phyloP scores from a whole-genome alignment of 371 early-diverging fungal genomes.

The Capniomyces stellatus region DNA sequence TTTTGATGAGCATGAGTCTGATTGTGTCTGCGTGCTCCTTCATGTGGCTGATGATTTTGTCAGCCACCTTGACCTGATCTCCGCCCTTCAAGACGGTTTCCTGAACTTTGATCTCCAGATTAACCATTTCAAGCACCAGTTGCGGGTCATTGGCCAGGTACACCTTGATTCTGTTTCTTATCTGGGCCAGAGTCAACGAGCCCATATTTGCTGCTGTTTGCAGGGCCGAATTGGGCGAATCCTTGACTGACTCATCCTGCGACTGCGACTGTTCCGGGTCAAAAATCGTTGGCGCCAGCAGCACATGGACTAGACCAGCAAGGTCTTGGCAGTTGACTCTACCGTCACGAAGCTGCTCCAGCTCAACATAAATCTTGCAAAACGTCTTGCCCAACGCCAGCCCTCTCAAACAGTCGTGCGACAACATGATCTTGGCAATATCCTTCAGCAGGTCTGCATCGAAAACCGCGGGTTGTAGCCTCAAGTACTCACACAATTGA shows the following conservation, averaged over 20 bases:
- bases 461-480: conserved; percentile 18
- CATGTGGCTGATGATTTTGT: conserved; percentile 18
- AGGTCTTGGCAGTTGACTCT: conserved; percentile 7
- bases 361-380: conserved; percentile 17
- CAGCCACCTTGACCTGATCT: conserved; percentile 26
- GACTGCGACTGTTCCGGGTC: conserved; percentile 15
- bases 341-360: conserved; percentile 1
- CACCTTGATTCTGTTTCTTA: conserved; percentile 14
- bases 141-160: conserved; percentile 16
- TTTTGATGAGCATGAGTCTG: background rate
- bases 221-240: background rate
- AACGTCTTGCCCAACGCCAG: conserved; percentile 20
- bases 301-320: conserved; percentile 22
- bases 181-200: conserved; percentile 5
- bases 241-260: background rate
- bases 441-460: conserved; percentile 18
- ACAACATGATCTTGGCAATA: conserved; percentile 20
- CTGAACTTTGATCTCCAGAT: conserved; percentile 25
- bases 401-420: conserved; percentile 25
- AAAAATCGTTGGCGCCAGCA: conserved; percentile 26
- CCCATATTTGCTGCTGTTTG: background rate
- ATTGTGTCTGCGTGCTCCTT: conserved; percentile 11
- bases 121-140: conserved; percentile 23
- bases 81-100: conserved; percentile 22
- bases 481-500: conserved; percentile 15